Percentiles rank a stretch among this genome's conserved stretches.
Conservation (phyloP, 2,329 filamentous ascomycete genomes). For the Ambrosiella cleistominuta region DNA sequence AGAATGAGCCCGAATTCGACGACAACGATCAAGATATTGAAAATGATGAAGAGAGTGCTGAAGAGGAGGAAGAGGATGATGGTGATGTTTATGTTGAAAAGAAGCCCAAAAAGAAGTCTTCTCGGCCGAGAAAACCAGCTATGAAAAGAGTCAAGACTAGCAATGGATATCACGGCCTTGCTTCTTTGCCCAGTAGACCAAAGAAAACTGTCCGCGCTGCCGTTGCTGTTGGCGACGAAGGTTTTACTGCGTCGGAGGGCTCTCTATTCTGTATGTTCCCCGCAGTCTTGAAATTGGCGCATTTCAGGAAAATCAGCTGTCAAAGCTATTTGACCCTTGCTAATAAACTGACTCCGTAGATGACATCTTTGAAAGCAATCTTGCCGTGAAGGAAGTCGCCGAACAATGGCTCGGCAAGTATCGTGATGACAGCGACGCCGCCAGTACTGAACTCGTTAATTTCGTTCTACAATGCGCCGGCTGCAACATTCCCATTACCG, state of each 20-base stretch:
- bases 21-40: constrained; percentile 19
- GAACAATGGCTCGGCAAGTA: constrained; percentile 44
- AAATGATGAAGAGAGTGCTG: constrained; percentile 1
- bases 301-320: neutral
- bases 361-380: constrained; percentile 44
- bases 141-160: constrained; percentile 43
- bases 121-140: constrained; percentile 36
- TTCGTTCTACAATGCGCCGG: constrained; percentile 56
- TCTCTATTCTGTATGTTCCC: constrained; percentile 14
- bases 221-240: constrained; percentile 18
- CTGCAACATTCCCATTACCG: constrained; percentile 60
- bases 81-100: constrained; percentile 26
- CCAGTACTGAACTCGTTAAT: constrained; percentile 47
- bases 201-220: constrained; percentile 39
- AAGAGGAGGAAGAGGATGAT: constrained; percentile 23
- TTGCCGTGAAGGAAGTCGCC: constrained; percentile 37
- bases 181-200: constrained; percentile 32
- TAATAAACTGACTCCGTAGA: constrained; percentile 23
- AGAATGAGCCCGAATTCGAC: constrained; percentile 28
- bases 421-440: constrained; percentile 32
- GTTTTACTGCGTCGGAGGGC: constrained; percentile 9
- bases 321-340: neutral
- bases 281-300: constrained; percentile 8
- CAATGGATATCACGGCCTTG: constrained; percentile 30
- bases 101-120: constrained; percentile 21